Evolutionary conservation across 768 basidiomycete genomes (phyloP), one percentile per base, ranked within the genome.

Genomic region (Leccinellum albellum): DNA sequence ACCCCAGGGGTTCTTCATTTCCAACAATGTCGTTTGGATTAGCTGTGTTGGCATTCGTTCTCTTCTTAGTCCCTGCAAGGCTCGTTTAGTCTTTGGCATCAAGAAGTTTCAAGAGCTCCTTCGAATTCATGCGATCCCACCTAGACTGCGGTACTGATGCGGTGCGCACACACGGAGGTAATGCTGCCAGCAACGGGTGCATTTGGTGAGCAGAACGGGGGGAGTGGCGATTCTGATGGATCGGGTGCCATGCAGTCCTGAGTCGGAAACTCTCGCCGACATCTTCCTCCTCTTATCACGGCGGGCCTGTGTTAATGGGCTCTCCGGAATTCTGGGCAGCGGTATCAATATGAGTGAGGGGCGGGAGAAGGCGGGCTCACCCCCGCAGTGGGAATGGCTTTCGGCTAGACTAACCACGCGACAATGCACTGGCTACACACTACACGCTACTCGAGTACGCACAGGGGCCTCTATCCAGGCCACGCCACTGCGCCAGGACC

Each of bases 71-170:
- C 28, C 32, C 28, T 46, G 45, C 13, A 42, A 26, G 42, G 15
- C 26, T 23, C 21, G 20, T 12, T 20, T 24, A 12, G 31, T 23
- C 32, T 53, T 24, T 20, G 47, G 29, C 15, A 31, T 15, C 29
- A 31, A 49, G 48, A 49, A 13, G 48, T 53, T 60, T 55, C 57
- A 42, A 20, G 26, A 20, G 17, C 12, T 21, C 31, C 26, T 32
- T 37, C 42, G 40, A 23, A 40, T 37, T 56, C 52, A 4, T 20
- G 64, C 66, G 64, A 21, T 37, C 21, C 6, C 4, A 21, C n/a
- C 64, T 66, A 15, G 49, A 68, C 59, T 61, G 64, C 61, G 61
- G 26, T 51, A 26, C 20, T 9, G 35, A 26, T 54, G 45, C 50
- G 12, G 51, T 35, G 32, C 23, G 7, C 52, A 6, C 55, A 40